A percentile compares a stretch with the other conserved stretches of the same genome.
Evolutionary conservation across 2,329 filamentous ascomycete genomes (phyloP).

Genomic region (Aureobasidium musti): DNA sequence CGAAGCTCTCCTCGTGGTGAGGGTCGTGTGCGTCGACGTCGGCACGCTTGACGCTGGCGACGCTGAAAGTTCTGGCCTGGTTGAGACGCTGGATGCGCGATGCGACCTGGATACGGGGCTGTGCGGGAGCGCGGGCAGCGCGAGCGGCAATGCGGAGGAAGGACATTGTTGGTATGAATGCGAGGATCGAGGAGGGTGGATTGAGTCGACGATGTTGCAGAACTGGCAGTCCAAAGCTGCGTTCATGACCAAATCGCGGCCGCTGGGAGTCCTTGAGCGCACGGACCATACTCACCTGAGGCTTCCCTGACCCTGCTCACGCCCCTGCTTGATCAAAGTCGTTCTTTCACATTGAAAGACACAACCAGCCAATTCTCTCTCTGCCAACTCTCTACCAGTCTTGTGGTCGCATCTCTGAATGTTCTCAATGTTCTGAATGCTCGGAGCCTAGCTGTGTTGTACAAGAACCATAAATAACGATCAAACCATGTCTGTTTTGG

Average conservation of each 20-base stretch:
- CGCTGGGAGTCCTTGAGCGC: not conserved
- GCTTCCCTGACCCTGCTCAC: not conserved
- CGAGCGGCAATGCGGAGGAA: constrained; percentile 35
- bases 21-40: constrained; percentile 48
- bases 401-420: not conserved
- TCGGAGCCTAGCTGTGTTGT: not conserved
- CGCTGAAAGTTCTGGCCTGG: constrained; percentile 51
- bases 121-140: constrained; percentile 34
- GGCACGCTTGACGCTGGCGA: constrained; percentile 48
- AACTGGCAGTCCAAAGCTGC: constrained; percentile 8
- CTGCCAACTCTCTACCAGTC: not conserved
- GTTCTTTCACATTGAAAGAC: not conserved
- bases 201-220: constrained; percentile 30
- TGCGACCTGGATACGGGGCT: constrained; percentile 32
- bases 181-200: constrained; percentile 29
- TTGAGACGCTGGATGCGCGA: constrained; percentile 29
- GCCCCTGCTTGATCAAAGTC: not conserved
- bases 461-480: not conserved
- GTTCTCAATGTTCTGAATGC: not conserved
- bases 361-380: not conserved
- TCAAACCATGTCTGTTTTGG: not conserved
- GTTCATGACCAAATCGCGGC: not conserved
- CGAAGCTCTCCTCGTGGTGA: constrained; percentile 95
- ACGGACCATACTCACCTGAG: constrained; percentile 15
- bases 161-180: constrained; percentile 35